These are phyloP conservation scores for Podospora comata DNA, from an alignment of 495 filamentous ascomycete genomes.

Conservation along the genomic window DNA sequence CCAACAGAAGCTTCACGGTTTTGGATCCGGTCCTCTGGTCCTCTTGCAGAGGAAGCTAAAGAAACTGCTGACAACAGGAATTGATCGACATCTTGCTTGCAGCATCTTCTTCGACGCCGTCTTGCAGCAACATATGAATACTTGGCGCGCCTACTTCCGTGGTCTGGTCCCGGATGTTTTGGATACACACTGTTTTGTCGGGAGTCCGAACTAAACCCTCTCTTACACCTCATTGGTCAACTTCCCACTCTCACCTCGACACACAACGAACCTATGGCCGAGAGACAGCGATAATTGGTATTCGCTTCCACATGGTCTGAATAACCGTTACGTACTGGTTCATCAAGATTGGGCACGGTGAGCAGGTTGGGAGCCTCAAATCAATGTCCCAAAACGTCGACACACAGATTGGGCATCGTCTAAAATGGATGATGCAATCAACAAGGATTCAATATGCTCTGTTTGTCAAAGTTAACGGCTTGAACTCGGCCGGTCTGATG, in stretches of 20 bases:
- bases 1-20: neutral
- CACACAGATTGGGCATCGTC: neutral
- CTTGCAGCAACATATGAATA: neutral
- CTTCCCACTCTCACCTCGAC: neutral
- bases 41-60: neutral
- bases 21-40: neutral
- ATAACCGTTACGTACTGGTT: neutral
- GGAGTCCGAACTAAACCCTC: neutral
- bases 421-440: constrained; percentile 7
- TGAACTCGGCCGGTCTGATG: neutral
- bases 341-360: neutral
- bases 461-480: neutral
- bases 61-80: neutral
- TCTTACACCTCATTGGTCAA: constrained; percentile 2
- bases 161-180: neutral
- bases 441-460: neutral
- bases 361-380: neutral
- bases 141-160: neutral
- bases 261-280: neutral
- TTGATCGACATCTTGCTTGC: neutral
- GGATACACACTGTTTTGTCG: neutral
- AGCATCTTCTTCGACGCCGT: too few species aligned
- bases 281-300: neutral
- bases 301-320: neutral
- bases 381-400: neutral